Evolutionary conservation across 331 rosid genomes (phyloP), one percentile per base, ranked within the genome.

Genomic region (Dryas integrifolia): DNA sequence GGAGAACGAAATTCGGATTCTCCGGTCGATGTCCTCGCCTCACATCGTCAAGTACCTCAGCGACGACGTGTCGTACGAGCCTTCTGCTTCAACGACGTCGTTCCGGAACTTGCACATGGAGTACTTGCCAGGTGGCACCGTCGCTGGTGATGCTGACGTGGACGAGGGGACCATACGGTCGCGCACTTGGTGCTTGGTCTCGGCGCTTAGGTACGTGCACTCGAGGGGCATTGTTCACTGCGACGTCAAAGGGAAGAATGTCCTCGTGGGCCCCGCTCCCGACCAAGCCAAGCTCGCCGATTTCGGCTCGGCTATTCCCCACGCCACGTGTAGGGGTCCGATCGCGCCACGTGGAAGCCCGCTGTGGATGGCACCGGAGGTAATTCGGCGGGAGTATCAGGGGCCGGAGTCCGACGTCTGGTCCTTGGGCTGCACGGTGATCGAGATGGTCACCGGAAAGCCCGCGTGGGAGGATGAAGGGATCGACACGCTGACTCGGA

Each of bases 341-440:
- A 30, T 78, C 0, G 0, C 11, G 64, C 96, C 92, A 4, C 90
- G 98, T 5, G 98, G 98, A 24, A 94, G 96, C n/a, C 98, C 98
- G 16, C 67, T 94, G 65, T 91, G 98, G 98, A 94, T 94, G 98
- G 98, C 97, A 14, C 98, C 98, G 76, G 98, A 94, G 86, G 98
- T 94, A 0, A 74, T 94, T 11, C 83, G 90, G 13, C 71, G 87
- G 76, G 89, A 89, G 64, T 81, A 72, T 44, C 97, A 89, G 83
- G 95, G 96, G 43, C 88, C 93, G 48, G 95, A 91, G 70, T 85
- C 96, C 15, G 97, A 94, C 72, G 80, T 94, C 21, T 94, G 98
- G 98, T 91, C 98, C 0, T 58, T 94, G 4, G 98, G 98, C 3
- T 94, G 98, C 79, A 94, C 98, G 76, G 73, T 94, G 58, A 73